Evolutionary conservation across 257 asterid genomes (phyloP).

Genomic region (Henckelia pumila): DNA sequence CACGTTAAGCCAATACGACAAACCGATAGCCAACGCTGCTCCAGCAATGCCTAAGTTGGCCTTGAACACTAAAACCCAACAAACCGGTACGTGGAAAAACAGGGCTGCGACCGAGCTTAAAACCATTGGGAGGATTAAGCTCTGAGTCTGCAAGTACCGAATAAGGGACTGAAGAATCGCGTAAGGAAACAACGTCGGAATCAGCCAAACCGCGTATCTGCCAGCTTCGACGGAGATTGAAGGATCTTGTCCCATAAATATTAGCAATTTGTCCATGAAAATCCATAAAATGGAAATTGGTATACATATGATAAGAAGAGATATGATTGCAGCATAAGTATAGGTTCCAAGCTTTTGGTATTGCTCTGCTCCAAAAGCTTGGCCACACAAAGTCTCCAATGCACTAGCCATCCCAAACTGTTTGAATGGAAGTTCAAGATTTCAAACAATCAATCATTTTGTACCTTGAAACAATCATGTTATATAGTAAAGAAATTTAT

Average conservation of each 20-base stretch:
- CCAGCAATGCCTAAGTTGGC: conserved; percentile 34
- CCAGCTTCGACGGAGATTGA: conserved; percentile 50
- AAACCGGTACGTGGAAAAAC: conserved; percentile 42
- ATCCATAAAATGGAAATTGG: conserved; percentile 46
- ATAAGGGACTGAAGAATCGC: conserved; percentile 47
- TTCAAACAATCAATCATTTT: background rate
- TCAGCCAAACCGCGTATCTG: conserved; percentile 36
- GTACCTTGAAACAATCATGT: background rate
- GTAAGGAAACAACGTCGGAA: conserved; percentile 46
- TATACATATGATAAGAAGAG: conserved; percentile 39
- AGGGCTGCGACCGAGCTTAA: conserved; percentile 40
- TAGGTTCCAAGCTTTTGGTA: conserved; percentile 41
- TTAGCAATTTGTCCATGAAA: conserved; percentile 35
- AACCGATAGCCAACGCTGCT: conserved; percentile 43
- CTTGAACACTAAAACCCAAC: conserved; percentile 45
- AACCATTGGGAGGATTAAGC: conserved; percentile 45
- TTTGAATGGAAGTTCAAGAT: background rate
- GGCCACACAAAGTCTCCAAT: conserved; percentile 60
- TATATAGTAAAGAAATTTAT: too few species aligned
- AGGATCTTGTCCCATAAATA: conserved; percentile 51
- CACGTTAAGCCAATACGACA: conserved; percentile 49
- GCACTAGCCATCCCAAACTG: conserved; percentile 67
- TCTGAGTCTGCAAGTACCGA: conserved; percentile 49
- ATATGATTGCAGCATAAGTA: conserved; percentile 37
- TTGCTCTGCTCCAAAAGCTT: conserved; percentile 55